Percentiles rank a stretch among this genome's conserved stretches.
Evolutionary conservation across 2,329 filamentous ascomycete species (phyloP).

Genomic region (Monascus ruber): DNA sequence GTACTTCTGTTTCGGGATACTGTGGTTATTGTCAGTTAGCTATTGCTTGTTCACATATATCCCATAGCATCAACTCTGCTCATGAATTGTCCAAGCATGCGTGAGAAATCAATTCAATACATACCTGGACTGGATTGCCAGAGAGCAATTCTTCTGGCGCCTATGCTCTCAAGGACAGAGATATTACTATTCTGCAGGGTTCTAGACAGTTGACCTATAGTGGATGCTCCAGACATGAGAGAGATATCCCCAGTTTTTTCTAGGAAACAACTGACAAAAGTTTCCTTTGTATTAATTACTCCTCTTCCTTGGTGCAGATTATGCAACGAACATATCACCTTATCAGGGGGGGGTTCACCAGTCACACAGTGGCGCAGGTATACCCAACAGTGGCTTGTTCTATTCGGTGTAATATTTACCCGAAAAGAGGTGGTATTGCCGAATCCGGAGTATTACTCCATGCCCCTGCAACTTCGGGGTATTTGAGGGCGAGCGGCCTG

Average conservation of each 20-base stretch:
- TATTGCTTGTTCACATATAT: background rate
- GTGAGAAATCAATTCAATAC: background rate
- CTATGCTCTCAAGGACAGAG: slow-evolving; percentile 2
- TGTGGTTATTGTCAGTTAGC: background rate
- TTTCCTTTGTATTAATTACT: background rate
- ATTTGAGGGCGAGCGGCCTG: no score
- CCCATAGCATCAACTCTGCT: background rate
- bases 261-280: background rate
- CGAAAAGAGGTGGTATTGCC: no score
- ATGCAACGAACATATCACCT: no score
- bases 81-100: background rate
- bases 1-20: background rate
- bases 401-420: no score
- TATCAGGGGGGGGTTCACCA: no score
- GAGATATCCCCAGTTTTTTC: background rate
- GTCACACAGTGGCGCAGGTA: no score
- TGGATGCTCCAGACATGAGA: slow-evolving; percentile 10
- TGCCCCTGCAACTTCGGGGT: no score
- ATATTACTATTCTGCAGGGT: slow-evolving; percentile 6
- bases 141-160: slow-evolving; percentile 1
- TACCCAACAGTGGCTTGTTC: no score
- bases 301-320: no score
- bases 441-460: no score
- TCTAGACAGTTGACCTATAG: slow-evolving; percentile 6
- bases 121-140: background rate